Conservation (phyloP, 225 moss, liverwort and hornwort species). For the Pseudisothecium myosuroides region DNA sequence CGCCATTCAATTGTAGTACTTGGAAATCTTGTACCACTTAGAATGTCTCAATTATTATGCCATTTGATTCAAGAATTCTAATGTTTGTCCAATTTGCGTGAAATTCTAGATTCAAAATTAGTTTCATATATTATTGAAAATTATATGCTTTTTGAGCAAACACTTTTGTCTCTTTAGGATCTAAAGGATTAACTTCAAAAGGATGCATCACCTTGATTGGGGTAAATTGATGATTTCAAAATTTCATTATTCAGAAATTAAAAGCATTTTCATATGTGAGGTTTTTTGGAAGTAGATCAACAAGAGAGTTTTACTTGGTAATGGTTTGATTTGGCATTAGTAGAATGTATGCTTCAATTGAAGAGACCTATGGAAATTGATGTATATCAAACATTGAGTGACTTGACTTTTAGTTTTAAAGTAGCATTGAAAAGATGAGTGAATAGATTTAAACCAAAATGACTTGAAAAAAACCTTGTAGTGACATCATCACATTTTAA, state of each 20-base stretch:
- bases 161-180: neutral
- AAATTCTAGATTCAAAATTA: neutral
- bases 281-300: too few species aligned
- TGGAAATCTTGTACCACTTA: accelerated
- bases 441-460: neutral
- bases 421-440: neutral
- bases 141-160: too few species aligned
- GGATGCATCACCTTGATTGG: neutral
- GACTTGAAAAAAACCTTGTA: neutral
- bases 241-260: too few species aligned
- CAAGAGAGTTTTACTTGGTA: too few species aligned
- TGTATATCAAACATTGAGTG: neutral
- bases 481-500: neutral
- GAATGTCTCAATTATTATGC: neutral
- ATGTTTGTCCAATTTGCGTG: neutral
- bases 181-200: neutral
- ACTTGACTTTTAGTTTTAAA: neutral
- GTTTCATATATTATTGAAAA: neutral
- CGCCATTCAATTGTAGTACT: neutral
- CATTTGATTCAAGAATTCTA: neutral
- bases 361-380: too few species aligned
- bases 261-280: too few species aligned
- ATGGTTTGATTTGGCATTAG: too few species aligned
- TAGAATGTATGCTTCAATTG: too few species aligned
- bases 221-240: neutral